phyloP scores from a whole-genome alignment of 31 red algal genomes.

The Endocladia muricata region DNA sequence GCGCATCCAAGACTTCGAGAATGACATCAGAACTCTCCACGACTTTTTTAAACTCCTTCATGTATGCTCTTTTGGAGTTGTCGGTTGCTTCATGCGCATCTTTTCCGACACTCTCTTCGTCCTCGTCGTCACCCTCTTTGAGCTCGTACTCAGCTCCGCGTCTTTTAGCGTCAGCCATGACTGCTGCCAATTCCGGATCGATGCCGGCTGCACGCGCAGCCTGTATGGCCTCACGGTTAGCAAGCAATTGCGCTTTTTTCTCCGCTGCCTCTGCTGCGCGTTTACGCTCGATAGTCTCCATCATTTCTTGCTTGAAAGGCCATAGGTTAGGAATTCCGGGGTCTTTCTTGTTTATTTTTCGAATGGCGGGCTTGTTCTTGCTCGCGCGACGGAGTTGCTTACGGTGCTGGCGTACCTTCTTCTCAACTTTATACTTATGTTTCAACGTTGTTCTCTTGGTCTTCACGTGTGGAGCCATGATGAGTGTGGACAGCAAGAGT shows the following conservation, averaged over 20 bases:
- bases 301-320: slow-evolving; percentile 86
- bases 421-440: slow-evolving; percentile 96
- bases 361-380: slow-evolving; percentile 32
- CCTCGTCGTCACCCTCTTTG: background rate
- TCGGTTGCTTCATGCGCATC: slow-evolving; percentile 20
- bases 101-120: background rate
- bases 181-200: slow-evolving; percentile 46
- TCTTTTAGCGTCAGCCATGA: slow-evolving; percentile 55
- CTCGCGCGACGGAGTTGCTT: slow-evolving; percentile 57
- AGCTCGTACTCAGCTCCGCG: slow-evolving; percentile 50
- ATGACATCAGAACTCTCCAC: slow-evolving; percentile 85
- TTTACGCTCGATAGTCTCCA: slow-evolving; percentile 67
- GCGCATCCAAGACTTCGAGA: slow-evolving; percentile 92
- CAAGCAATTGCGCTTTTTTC: slow-evolving; percentile 19
- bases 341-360: slow-evolving; percentile 53
- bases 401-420: slow-evolving; percentile 90
- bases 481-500: no score
- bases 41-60: slow-evolving; percentile 87
- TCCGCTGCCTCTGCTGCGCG: slow-evolving; percentile 47
- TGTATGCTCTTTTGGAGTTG: slow-evolving; percentile 59
- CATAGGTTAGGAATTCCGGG: slow-evolving; percentile 84
- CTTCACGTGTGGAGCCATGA: slow-evolving; percentile 85
- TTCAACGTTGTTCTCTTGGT: slow-evolving; percentile 83
- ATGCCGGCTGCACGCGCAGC: slow-evolving; percentile 31
- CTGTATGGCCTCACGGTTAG: slow-evolving; percentile 33